These are phyloP conservation scores for Jatropha multifida DNA, from an alignment of 441 rosid species.

Conservation along the genomic window DNA sequence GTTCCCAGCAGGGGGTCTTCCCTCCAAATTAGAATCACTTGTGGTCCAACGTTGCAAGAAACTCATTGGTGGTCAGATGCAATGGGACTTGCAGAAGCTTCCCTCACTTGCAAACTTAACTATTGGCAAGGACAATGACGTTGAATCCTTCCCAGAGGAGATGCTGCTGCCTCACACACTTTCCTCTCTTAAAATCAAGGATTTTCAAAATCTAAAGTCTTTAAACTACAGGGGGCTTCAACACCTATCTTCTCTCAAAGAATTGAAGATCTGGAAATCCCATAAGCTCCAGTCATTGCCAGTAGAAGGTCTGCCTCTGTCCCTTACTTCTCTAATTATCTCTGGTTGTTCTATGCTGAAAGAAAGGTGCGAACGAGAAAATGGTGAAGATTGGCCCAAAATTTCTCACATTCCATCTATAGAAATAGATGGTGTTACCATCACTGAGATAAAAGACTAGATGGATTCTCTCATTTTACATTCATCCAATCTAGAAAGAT, in stretches of 20 bases:
- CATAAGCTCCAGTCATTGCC: constrained; percentile 15
- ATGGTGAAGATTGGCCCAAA: constrained; percentile 28
- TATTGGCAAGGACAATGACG: constrained; percentile 24
- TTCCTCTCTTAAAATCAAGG: constrained; percentile 30
- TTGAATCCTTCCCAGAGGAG: constrained; percentile 46
- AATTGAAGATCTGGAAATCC: constrained; percentile 35
- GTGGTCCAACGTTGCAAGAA: constrained; percentile 7
- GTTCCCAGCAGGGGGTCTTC: constrained; percentile 18
- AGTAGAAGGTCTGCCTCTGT: constrained; percentile 18
- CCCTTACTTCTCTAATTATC: constrained; percentile 13
- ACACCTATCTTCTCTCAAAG: constrained; percentile 31
- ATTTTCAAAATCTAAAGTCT: constrained; percentile 28
- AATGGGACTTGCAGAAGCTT: constrained; percentile 24
- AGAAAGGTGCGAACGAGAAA: constrained; percentile 20
- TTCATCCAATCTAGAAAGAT: no score
- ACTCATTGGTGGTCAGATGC: constrained; percentile 13
- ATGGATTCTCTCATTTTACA: not conserved
- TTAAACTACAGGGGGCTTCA: constrained; percentile 37
- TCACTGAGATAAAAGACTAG: constrained; percentile 13
- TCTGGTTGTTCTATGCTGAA: constrained; percentile 28
- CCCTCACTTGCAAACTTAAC: constrained; percentile 36
- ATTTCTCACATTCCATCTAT: constrained; percentile 18
- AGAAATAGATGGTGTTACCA: not conserved
- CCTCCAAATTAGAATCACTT: constrained; percentile 16
- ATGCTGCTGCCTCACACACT: constrained; percentile 36